These are phyloP conservation scores for Cryptosporidium meleagridis DNA, from an alignment of 169 alveolate species.

Conservation along the genomic window DNA sequence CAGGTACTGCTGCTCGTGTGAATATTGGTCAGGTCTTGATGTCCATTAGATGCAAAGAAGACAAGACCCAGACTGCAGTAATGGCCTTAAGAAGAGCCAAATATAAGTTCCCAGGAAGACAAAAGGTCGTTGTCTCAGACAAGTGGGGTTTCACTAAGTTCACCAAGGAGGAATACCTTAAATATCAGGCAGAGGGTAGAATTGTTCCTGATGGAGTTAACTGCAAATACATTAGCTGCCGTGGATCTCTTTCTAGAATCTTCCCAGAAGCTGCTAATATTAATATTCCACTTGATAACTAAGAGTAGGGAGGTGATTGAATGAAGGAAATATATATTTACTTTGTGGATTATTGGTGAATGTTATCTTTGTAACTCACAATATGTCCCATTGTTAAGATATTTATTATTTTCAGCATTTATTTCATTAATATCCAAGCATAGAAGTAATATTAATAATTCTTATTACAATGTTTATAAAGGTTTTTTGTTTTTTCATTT, in stretches of 20 bases:
- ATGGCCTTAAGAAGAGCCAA: slow-evolving; percentile 98
- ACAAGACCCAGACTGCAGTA: slow-evolving; percentile 85
- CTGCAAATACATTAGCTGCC: slow-evolving; percentile 86
- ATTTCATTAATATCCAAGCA: neutral
- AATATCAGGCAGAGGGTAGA: slow-evolving; percentile 94
- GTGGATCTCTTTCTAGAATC: slow-evolving; percentile 73
- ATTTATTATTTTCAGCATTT: neutral
- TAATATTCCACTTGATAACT: slow-evolving; percentile 55
- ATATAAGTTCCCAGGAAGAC: slow-evolving; percentile 99
- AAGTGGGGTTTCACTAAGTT: slow-evolving; percentile 99
- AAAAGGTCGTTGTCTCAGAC: slow-evolving; percentile 95
- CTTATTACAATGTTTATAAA: neutral
- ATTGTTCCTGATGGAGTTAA: slow-evolving; percentile 89
- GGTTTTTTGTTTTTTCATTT: neutral
- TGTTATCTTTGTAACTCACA: neutral
- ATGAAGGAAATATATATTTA: slow-evolving; percentile 5
- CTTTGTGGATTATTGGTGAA: neutral
- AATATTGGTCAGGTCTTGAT: slow-evolving; percentile 95
- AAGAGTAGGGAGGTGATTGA: slow-evolving; percentile 3
- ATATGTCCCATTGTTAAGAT: neutral
- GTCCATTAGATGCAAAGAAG: slow-evolving; percentile 93
- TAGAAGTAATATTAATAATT: neutral
- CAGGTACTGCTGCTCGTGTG: slow-evolving; percentile 97
- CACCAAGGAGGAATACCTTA: slow-evolving; percentile 93
- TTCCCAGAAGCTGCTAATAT: slow-evolving; percentile 71